Conservation (phyloP, 306 rosid species). For the Quercus engelmannii region DNA sequence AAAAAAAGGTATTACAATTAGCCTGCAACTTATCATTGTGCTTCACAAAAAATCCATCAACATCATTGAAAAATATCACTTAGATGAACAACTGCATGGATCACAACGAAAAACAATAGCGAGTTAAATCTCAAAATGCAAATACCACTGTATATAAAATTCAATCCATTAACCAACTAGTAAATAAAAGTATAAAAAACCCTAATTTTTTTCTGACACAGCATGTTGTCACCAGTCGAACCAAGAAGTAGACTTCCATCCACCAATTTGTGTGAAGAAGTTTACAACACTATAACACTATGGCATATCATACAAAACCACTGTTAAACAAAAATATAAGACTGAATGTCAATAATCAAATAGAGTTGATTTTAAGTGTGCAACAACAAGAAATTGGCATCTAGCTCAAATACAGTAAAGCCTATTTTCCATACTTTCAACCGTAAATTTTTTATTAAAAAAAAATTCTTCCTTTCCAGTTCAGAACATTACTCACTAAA, state of each 20-base stretch:
- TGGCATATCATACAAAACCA: background rate
- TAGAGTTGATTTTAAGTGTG: background rate
- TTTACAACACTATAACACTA: background rate
- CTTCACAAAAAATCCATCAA: background rate
- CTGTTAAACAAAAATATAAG: background rate
- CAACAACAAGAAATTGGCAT: background rate
- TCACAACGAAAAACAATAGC: background rate
- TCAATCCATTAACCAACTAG: background rate
- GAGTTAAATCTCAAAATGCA: background rate
- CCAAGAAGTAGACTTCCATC: background rate
- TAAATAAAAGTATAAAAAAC: background rate
- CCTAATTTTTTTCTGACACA: background rate
- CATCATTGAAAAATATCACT: background rate
- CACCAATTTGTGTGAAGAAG: background rate
- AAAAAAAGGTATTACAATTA: slow-evolving; percentile 11
- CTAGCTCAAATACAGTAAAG: background rate
- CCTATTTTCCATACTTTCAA: background rate
- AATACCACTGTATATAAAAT: background rate
- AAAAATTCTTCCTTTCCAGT: background rate
- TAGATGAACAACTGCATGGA: background rate
- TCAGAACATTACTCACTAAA: background rate
- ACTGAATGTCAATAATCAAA: background rate
- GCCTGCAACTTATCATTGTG: background rate
- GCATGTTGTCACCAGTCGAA: background rate
- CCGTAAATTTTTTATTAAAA: background rate